Evolutionary conservation across 2,329 filamentous ascomycete species (phyloP), one percentile per base, ranked within the genome.

Genomic region (Curvularia spicifera): DNA sequence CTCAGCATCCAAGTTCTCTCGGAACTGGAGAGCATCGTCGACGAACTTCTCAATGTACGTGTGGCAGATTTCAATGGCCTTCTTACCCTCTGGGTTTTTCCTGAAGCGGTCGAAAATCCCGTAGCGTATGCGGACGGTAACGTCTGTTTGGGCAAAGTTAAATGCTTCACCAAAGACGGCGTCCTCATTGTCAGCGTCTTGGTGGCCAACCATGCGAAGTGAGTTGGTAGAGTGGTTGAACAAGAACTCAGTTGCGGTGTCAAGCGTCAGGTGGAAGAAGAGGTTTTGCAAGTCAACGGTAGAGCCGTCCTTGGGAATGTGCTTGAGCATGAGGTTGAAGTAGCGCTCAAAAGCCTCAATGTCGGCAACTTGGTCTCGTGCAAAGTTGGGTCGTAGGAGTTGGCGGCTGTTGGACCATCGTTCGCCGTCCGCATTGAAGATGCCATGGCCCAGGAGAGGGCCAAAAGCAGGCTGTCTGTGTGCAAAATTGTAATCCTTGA

Each of bases 341-440:
- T 90, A 87, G 2, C 72, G 76, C 65, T 90, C 87, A 51, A 89
- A 87, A 1, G 84, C 85, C 1, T 78, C 75, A 5, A 86, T 70
- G 66, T 86, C 82, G 4, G 79, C 80, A 9, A 86, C 78, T 61
- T 85, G 83, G 10, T 80, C 78, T 8, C 82, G 75, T 0, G 76
- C 78, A 63, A 86, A 86, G 59, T 83, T 83, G 1, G 84, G 83
- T 22, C 83, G 77, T 13, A 89, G 76, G 61, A 83, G 76, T 28
- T 81, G 78, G 9, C 81, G 71, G 20, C 71, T 75, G 48, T 76
- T 73, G 10, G 72, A 68, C 76, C 77, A 78, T 18, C 63, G 63
- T 43, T 75, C 73, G 37, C 81, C 81, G 61, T 83, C 79, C 13
- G 75, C 73, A 37, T 80, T 82, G 71, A 83, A 83, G 61, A 78